These are phyloP conservation scores for Flaveria brownii DNA, from an alignment of 129 eudicot species.

Conservation along the genomic window DNA sequence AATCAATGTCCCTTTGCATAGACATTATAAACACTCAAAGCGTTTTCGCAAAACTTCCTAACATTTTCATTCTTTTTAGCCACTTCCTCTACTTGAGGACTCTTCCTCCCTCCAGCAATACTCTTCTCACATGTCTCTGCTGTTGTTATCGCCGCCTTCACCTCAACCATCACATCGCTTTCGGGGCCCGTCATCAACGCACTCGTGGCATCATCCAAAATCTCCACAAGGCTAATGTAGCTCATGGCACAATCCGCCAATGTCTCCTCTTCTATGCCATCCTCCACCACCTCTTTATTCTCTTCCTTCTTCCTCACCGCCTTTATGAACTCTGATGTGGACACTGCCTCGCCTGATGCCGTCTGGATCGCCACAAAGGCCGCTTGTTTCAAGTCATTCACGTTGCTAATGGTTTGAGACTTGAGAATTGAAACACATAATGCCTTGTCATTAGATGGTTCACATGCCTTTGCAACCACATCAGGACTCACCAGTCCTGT, in stretches of 20 bases:
- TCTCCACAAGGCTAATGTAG: conserved; percentile 42
- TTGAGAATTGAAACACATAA: conserved; percentile 44
- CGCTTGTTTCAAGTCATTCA: conserved; percentile 45
- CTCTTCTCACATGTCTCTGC: conserved; percentile 47
- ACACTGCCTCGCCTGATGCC: conserved; percentile 39
- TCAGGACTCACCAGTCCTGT: conserved; percentile 5
- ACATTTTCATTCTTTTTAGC: conserved; percentile 40
- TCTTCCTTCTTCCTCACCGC: conserved; percentile 22
- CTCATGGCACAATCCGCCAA: conserved; percentile 46
- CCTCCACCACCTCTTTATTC: conserved; percentile 20
- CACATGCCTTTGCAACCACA: conserved; percentile 47
- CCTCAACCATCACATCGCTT: conserved; percentile 34
- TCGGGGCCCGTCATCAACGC: conserved; percentile 26
- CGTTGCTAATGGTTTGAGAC: conserved; percentile 31
- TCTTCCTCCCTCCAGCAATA: conserved; percentile 28
- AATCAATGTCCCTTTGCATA: conserved; percentile 15
- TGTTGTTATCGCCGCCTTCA: conserved; percentile 45
- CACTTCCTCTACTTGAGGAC: conserved; percentile 31
- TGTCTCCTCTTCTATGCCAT: conserved; percentile 36
- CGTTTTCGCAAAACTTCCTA: conserved; percentile 34
- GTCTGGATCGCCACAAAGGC: conserved; percentile 46
- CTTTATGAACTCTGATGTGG: conserved; percentile 28
- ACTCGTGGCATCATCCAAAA: conserved; percentile 43
- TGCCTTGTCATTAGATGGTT: conserved; percentile 25
- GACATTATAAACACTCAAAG: conserved; percentile 38